A percentile compares a stretch with the other conserved stretches of the same genome.
Conservation (phyloP, 257 asterid species). For the Pogostemon cablin region DNA sequence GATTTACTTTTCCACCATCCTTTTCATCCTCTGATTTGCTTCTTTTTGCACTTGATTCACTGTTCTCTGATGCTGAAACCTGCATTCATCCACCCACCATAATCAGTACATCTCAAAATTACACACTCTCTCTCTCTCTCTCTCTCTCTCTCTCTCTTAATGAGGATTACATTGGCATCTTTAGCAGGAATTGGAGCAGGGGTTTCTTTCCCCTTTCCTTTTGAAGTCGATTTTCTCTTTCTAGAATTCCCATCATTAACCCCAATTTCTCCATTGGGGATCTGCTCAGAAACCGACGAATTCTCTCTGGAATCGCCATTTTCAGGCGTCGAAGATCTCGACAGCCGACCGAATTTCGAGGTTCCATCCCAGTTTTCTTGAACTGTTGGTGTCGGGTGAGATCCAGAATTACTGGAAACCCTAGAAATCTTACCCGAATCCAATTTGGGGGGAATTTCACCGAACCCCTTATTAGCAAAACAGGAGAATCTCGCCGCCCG, state of each 20-base stretch:
- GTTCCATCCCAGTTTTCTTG: constrained; percentile 46
- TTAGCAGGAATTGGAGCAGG: constrained; percentile 37
- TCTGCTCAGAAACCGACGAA: constrained; percentile 74
- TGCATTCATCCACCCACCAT: constrained; percentile 35
- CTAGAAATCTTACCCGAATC: constrained; percentile 53
- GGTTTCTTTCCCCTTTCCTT: constrained; percentile 62
- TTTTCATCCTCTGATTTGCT: constrained; percentile 53
- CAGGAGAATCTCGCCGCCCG: constrained; percentile 76
- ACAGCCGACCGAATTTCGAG: constrained; percentile 36
- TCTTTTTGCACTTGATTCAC: constrained; percentile 60
- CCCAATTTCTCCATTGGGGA: constrained; percentile 44
- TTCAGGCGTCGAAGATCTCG: constrained; percentile 39
- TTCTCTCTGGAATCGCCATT: constrained; percentile 70
- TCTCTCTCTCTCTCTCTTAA: not conserved
- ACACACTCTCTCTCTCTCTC: not conserved
- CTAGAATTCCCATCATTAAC: constrained; percentile 48
- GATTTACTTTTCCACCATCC: constrained; percentile 12
- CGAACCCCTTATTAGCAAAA: constrained; percentile 49
- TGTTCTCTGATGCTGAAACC: constrained; percentile 54
- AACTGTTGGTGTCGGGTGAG: constrained; percentile 35
- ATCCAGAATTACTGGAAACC: constrained; percentile 49
- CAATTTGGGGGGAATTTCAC: constrained; percentile 32
- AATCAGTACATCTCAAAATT: not conserved
- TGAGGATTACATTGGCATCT: constrained; percentile 48
- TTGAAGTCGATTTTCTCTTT: constrained; percentile 66